Base-by-base conservation (phyloP, 306 rosid genomes). In the Cicer bijugum region DNA sequence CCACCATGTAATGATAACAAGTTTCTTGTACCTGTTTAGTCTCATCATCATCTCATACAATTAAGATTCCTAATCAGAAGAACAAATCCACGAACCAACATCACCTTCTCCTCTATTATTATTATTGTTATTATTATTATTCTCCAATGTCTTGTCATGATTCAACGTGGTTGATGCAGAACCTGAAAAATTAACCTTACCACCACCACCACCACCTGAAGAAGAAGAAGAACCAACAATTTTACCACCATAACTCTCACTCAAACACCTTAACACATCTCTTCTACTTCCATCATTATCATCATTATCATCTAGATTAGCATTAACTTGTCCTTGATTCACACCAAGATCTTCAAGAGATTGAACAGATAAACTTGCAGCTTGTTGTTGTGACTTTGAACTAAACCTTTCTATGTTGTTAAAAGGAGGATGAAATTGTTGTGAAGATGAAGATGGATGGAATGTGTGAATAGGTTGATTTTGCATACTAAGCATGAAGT, bases 81-180 rank as follows among this genome's bases (percentile, higher is more conserved):
- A 89, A 84, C 85, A 88, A 82, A 87, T 85, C 97, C 97, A 91
- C 5, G 94, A 79, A 69, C 88, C 88, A 51, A 89, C 88, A 75
- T 77, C 81, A 67, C 84, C 88, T 80, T 85, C 88, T 52, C 84
- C 88, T 78, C 89, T 78, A 14, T 72, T 48, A 16, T 6, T 52
- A 7, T 38, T 52, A 19, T 52, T 39, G 35, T 40, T 40, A 40
- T 40, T 40, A 40, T 69, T 50, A 57, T 56, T 73, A 45, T 74
- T 88, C 77, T 77, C 88, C 69, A 81, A 71, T 37, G 45, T 63
- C 73, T 79, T 84, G 12, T 84, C 88, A 66, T 12, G 74, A 75
- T 85, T 82, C 68, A 88, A 82, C 40, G 80, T 83, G 17, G 70
- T 79, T 20, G 87, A 59, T 1, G 74, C 84, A 61, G 85, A 40